Evolutionary conservation across 257 asterid species (phyloP).

Genomic region (Penstemon barbatus): DNA sequence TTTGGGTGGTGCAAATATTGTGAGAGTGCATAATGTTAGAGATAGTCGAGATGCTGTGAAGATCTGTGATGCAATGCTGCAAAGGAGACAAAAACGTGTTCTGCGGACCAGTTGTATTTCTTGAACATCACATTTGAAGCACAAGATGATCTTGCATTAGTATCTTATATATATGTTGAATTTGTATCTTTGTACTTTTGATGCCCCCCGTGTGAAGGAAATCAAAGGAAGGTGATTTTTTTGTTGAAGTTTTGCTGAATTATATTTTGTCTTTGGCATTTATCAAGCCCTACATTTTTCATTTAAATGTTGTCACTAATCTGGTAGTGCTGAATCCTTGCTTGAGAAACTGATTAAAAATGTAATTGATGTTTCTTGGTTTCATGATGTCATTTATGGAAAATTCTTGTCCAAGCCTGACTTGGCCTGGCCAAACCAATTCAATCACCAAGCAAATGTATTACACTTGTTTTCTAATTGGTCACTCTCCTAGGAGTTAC

Average conservation of each 20-base stretch:
- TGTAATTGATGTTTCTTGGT: too few relatives aligned
- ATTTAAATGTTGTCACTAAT: not conserved
- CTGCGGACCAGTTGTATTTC: not conserved
- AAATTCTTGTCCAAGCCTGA: too few relatives aligned
- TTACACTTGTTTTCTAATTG: not conserved
- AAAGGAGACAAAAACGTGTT: conserved; percentile 36
- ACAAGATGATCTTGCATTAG: not conserved
- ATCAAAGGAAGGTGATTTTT: not conserved
- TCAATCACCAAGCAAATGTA: not conserved
- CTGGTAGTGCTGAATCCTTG: not conserved
- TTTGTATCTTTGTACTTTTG: not conserved
- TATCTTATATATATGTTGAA: not conserved
- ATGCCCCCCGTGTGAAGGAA: not conserved
- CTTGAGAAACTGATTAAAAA: too few relatives aligned
- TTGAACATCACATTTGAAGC: not conserved
- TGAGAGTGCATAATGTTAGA: conserved; percentile 80
- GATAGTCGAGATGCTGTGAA: conserved; percentile 70
- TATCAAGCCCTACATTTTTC: not conserved
- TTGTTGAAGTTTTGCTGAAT: not conserved
- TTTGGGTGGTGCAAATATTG: conserved; percentile 79
- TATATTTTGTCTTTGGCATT: not conserved
- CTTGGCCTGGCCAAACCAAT: not conserved
- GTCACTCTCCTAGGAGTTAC: too few relatives aligned
- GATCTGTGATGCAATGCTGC: conserved; percentile 80
- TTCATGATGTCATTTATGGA: too few relatives aligned